Base-by-base conservation (phyloP, 2,329 filamentous ascomycete species). In the Diplodia corticola region DNA sequence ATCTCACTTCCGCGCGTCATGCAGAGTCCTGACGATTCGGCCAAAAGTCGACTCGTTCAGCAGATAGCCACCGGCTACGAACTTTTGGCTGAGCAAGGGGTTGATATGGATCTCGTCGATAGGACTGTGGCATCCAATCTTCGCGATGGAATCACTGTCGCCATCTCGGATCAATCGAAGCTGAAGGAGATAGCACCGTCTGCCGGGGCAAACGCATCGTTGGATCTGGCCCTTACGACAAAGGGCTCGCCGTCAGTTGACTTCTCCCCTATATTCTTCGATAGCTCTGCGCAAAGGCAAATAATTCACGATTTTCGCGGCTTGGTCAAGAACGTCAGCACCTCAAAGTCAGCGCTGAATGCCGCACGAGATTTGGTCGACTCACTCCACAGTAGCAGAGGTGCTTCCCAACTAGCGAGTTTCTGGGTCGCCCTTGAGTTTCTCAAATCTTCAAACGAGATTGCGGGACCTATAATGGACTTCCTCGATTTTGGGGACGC, bases 341-440 rank as follows among this genome's bases (percentile, higher is more conserved):
- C 72, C n/a, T 81, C 80, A 0, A 76, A 80, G 46, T 72, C 74
- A 0, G 73, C 80, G 13, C 64, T 76, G 26, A 83, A 78, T 13
- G 82, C 96, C 55, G 87, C 88, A 4, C 82, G 82, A 20, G 86
- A 87, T 24, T 85, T 96, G 77, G 79, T 93, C 28, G 85, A 87
- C 53, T 85, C 85, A 65, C 78, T 89, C 4, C 85, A 86, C 63
- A 82, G 86, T 33, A 84, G 85, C 3, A 80, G 83, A 3, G 85
- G 86, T 0, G 81, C 86, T 20, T 81, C 82, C 40, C 86, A 88
- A 69, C 77, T 94, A 28, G 87, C 92, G 13, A 87, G 89, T 2
- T 91, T 92, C 71, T 97, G 93, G 93, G 81, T 97, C 3, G 86
- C 90, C 0, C 86, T 93, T 66, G 87, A 91, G 70, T 83, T 94